These are phyloP conservation scores for Artemisia tridentata DNA, from an alignment of 129 eudicot genomes.

Conservation along the genomic window DNA sequence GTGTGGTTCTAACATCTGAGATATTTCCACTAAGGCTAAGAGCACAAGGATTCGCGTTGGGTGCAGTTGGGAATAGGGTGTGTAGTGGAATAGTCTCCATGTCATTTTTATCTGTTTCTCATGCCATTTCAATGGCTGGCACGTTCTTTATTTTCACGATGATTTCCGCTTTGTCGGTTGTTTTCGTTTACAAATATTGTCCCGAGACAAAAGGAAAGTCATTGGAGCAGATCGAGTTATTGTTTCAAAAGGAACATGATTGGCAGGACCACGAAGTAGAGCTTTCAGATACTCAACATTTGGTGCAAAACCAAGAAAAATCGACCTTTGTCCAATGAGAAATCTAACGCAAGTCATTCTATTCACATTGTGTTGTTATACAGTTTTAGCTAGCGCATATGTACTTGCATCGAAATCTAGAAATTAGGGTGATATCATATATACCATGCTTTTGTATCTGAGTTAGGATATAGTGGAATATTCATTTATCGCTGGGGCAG, in stretches of 20 bases:
- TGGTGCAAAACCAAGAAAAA: conserved; percentile 39
- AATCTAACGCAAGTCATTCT: neutral
- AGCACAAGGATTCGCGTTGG: conserved; percentile 75
- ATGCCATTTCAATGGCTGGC: conserved; percentile 53
- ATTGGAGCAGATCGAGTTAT: conserved; percentile 59
- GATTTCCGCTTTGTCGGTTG: conserved; percentile 56
- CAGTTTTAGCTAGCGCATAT: neutral
- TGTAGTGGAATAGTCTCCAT: conserved; percentile 74
- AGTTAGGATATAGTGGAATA: too few species aligned
- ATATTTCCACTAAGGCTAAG: conserved; percentile 65
- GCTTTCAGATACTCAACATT: conserved; percentile 47
- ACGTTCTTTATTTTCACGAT: conserved; percentile 55
- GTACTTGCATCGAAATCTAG: neutral
- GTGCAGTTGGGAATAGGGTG: conserved; percentile 67
- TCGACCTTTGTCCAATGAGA: neutral
- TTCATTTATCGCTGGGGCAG: too few species aligned
- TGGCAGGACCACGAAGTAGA: conserved; percentile 43
- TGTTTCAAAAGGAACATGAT: conserved; percentile 42
- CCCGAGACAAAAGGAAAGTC: conserved; percentile 84
- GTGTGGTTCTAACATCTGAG: conserved; percentile 75
- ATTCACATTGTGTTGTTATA: neutral
- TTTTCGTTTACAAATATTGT: conserved; percentile 43
- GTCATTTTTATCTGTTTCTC: conserved; percentile 68
- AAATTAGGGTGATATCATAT: neutral
- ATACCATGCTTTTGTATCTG: too few species aligned